Conservation (phyloP, 371 early-diverging fungal species). For the Mucor mucedo region DNA sequence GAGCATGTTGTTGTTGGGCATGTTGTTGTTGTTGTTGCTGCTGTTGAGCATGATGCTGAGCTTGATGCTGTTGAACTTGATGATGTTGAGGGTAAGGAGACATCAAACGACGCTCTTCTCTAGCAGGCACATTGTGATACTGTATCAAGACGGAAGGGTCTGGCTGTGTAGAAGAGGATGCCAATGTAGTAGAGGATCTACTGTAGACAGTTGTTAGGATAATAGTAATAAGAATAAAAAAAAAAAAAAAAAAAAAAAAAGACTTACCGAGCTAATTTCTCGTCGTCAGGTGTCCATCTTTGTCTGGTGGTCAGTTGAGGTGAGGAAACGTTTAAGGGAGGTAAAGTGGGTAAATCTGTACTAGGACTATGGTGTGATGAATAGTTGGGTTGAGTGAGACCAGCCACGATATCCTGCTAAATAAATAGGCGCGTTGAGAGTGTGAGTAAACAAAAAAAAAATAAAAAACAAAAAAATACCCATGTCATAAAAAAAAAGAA, state of each 20-base stretch:
- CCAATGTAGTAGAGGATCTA: slow-evolving; percentile 10
- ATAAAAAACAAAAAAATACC: neutral
- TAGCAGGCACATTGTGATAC: slow-evolving; percentile 15
- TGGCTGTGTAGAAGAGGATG: slow-evolving; percentile 14
- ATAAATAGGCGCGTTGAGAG: too few relatives aligned
- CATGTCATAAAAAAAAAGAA: neutral
- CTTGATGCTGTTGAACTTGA: neutral
- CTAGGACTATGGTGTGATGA: neutral
- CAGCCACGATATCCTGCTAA: slow-evolving; percentile 17
- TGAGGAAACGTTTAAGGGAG: slow-evolving; percentile 20
- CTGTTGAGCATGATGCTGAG: slow-evolving; percentile 5
- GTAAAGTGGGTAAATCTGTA: slow-evolving; percentile 26
- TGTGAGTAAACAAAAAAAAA: neutral
- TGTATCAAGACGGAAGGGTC: slow-evolving; percentile 24
- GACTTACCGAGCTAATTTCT: slow-evolving; percentile 8
- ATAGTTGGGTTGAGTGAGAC: slow-evolving; percentile 11
- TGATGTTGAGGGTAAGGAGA: slow-evolving; percentile 14
- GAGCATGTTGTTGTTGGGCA: neutral
- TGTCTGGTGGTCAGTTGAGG: slow-evolving; percentile 8
- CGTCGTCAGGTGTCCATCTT: slow-evolving; percentile 13
- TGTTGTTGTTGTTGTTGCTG: slow-evolving; percentile 5
- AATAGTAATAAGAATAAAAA: too few relatives aligned
- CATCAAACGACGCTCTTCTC: slow-evolving; percentile 15
- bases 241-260: neutral
- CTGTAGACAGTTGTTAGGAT: neutral